Base-by-base conservation (phyloP, 495 filamentous ascomycete species). In the Coniosporium apollinis region DNA sequence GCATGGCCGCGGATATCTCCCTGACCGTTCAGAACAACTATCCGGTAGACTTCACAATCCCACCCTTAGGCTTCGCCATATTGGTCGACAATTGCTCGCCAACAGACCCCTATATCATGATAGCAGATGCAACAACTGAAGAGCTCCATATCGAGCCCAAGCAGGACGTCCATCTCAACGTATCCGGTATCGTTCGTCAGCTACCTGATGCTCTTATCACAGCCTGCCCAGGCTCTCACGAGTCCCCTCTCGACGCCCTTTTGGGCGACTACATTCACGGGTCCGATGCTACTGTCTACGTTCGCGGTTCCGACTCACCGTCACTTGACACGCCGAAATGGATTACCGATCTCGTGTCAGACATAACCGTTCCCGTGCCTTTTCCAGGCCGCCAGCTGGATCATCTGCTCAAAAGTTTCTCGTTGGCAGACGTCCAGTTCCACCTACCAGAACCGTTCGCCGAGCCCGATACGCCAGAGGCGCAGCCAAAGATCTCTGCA, bases 211-310 rank as follows among this genome's bases (percentile, higher is more conserved):
- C 68, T 13, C 59, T 97, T 19, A 79, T 70, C 7, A 62, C 55
- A 5, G 58, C 58, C 15, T 97, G 89, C 43, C 89, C 89, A 0
- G 62, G 73, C 29, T 72, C 72, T 6, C 57, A 73, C 13, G 72
- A 68, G 9, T 94, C 89, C 0, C 87, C 89, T 1, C 62, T 97
- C 35, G 89, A 97, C 48, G 58, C 69, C n/a, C 60, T 97, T 13
- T 64, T 97, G 19, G 72, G 69, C 11, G 71, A 70, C 37, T 97
- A 89, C 52, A 72, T 94, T 33, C 69, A 81, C 39, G 85, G 85
- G 26, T 59, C 76, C 18, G 61, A 75, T 22, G 80, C 75, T 2
- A 85, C 71, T 0, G 64, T 96, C 5, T 87, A 79, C 50, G 72
- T 94, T 22, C 78, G 70, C 24, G 86, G 87, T 19, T 76, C 79